These are phyloP conservation scores for Hymenotorrendiella dingleyae DNA, from an alignment of 2,329 filamentous ascomycete species.

Conservation along the genomic window DNA sequence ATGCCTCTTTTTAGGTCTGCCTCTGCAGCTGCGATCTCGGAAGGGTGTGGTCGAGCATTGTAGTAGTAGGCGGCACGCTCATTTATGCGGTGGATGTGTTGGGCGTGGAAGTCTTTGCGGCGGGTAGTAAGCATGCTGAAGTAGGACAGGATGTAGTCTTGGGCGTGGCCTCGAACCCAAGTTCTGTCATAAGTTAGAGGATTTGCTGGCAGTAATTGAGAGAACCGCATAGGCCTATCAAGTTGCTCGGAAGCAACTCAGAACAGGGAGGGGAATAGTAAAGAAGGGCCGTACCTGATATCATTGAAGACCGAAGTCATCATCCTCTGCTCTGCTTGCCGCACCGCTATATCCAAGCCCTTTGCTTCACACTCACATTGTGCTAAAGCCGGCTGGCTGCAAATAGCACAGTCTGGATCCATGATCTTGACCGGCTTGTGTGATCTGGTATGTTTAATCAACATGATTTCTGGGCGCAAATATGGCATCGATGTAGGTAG, in stretches of 20 bases:
- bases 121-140: constrained; percentile 56
- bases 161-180: constrained; percentile 60
- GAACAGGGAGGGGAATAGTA: not conserved
- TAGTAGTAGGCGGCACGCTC: constrained; percentile 53
- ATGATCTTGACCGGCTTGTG: constrained; percentile 47
- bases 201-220: too few species aligned
- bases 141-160: constrained; percentile 63
- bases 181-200: constrained; percentile 39
- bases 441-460: constrained; percentile 26
- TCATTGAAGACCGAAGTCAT: constrained; percentile 58
- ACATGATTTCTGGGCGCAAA: constrained; percentile 23
- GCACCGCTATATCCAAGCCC: constrained; percentile 55
- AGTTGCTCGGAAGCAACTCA: constrained; percentile 4
- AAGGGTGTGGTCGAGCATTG: constrained; percentile 50
- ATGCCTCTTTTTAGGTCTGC: constrained; percentile 64
- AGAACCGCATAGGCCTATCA: too few species aligned
- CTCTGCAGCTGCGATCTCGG: constrained; percentile 59
- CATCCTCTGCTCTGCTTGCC: constrained; percentile 57
- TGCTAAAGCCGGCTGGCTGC: constrained; percentile 50
- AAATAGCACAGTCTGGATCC: constrained; percentile 66
- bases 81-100: constrained; percentile 50
- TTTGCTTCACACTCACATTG: constrained; percentile 62
- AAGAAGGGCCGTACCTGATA: constrained; percentile 47
- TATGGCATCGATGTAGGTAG: constrained; percentile 15
- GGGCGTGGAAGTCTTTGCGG: constrained; percentile 51